A percentile compares a stretch with the other conserved stretches of the same genome.
phyloP scores from a whole-genome alignment of 1,284 basidiomycete species.

The Phylloboletellus chloephorus region DNA sequence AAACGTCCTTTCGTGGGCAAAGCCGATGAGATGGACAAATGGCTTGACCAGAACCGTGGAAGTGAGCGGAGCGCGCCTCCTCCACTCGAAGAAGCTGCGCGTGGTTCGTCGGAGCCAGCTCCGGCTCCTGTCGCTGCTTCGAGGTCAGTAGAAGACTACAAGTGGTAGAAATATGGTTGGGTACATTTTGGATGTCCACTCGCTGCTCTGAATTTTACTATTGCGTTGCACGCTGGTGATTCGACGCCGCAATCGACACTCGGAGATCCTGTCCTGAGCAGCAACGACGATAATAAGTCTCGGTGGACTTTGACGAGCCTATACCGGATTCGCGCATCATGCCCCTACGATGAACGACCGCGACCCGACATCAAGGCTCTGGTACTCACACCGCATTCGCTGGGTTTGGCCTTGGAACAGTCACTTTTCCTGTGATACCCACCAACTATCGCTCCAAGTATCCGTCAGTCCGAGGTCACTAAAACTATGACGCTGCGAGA shows the following conservation, averaged over 20 bases:
- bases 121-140: slow-evolving; percentile 51
- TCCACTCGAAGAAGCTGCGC: slow-evolving; percentile 45
- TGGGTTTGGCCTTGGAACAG: slow-evolving; percentile 17
- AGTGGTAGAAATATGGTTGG: slow-evolving; percentile 10
- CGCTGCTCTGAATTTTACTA: slow-evolving; percentile 7
- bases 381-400: slow-evolving; percentile 45
- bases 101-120: slow-evolving; percentile 39
- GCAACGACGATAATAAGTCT: background rate
- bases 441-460: slow-evolving; percentile 40
- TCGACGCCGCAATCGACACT: background rate
- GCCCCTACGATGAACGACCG: too few relatives aligned
- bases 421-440: slow-evolving; percentile 16
- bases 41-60: slow-evolving; percentile 72
- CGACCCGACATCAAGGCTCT: background rate
- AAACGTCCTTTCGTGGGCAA: slow-evolving; percentile 76
- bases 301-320: slow-evolving; percentile 2
- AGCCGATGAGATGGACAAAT: slow-evolving; percentile 90
- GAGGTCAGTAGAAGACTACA: slow-evolving; percentile 32
- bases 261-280: background rate
- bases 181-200: slow-evolving; percentile 13
- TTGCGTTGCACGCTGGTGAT: background rate
- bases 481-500: slow-evolving; percentile 37
- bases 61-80: slow-evolving; percentile 52
- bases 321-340: too few relatives aligned
- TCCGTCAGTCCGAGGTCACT: slow-evolving; percentile 1